These are phyloP conservation scores for Cordyceps sp. DNA, from an alignment of 2,329 filamentous ascomycete genomes.

Conservation along the genomic window DNA sequence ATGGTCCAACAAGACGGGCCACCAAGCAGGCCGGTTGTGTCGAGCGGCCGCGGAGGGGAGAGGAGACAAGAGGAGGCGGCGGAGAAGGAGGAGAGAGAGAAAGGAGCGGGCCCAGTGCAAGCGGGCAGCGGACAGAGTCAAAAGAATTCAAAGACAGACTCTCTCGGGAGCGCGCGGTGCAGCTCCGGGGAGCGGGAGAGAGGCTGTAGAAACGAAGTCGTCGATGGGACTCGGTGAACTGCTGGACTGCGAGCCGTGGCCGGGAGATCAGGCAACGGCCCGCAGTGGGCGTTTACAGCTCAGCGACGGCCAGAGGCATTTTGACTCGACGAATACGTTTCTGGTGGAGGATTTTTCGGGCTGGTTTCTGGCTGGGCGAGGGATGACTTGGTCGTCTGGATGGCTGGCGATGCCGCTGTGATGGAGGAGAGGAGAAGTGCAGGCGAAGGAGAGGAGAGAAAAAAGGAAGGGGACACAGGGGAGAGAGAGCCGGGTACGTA, in stretches of 20 bases:
- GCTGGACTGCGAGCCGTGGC: constrained; percentile 61
- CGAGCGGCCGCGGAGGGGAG: too few relatives aligned
- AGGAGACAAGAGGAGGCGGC: background rate
- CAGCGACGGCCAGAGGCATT: constrained; percentile 66
- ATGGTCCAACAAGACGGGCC: too few relatives aligned
- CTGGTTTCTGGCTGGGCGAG: constrained; percentile 7
- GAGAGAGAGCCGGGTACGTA: constrained; percentile 2
- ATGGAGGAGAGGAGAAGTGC: constrained; percentile 15
- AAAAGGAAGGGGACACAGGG: constrained; percentile 3
- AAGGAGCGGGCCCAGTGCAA: constrained; percentile 8
- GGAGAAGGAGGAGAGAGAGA: constrained; percentile 4
- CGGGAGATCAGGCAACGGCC: constrained; percentile 29
- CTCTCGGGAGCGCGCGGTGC: constrained; percentile 26
- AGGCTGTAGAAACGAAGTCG: constrained; percentile 49
- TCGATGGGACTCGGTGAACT: constrained; percentile 65
- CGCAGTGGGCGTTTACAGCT: constrained; percentile 86
- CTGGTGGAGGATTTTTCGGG: constrained; percentile 13
- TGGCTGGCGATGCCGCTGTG: constrained; percentile 11
- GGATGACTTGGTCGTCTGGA: constrained; percentile 51
- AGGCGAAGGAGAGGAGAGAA: constrained; percentile 8
- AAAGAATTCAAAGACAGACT: constrained; percentile 22
- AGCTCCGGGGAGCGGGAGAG: too few relatives aligned
- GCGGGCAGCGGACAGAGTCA: constrained; percentile 13
- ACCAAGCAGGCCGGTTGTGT: too few relatives aligned
- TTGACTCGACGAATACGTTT: constrained; percentile 57